phyloP scores from a whole-genome alignment of 345 rosid genomes.

The Erucastrum elatum region DNA sequence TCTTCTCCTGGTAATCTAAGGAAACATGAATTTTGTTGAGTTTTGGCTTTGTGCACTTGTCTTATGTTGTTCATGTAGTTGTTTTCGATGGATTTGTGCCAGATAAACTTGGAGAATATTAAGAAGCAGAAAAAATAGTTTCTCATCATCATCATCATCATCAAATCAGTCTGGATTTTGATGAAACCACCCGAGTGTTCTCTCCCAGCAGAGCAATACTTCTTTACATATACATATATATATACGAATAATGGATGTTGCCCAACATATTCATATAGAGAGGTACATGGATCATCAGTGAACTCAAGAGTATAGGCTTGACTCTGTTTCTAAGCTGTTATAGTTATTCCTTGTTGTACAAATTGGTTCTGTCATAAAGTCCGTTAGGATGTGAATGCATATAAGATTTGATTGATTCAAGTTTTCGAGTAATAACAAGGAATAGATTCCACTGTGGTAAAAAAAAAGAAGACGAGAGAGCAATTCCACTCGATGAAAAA shows the following conservation, averaged over 20 bases:
- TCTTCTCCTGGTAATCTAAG: conserved; percentile 66
- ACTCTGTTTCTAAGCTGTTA: conserved; percentile 1
- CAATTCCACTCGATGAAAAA: neutral
- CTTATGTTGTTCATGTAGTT: neutral
- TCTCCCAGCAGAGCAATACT: conserved; percentile 13
- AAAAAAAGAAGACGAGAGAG: neutral
- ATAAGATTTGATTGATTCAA: conserved; percentile 2
- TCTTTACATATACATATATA: neutral
- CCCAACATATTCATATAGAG: neutral
- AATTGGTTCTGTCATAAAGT: neutral
- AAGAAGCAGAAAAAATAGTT: conserved; percentile 25
- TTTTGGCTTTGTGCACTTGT: neutral
- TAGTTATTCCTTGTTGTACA: conserved; percentile 11
- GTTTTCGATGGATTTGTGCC: conserved; percentile 3
- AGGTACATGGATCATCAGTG: conserved; percentile 14
- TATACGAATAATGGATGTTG: neutral
- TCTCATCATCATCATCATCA: neutral
- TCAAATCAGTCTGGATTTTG: neutral
- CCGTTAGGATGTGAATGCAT: neutral
- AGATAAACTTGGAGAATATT: conserved; percentile 39
- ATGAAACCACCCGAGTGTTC: conserved; percentile 13
- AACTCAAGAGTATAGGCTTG: conserved; percentile 21
- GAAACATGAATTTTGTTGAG: conserved; percentile 1
- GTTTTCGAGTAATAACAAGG: neutral
- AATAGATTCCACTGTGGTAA: no score